Conservation (phyloP, 352 stramenopile species). For the Blastocystis sp. region DNA sequence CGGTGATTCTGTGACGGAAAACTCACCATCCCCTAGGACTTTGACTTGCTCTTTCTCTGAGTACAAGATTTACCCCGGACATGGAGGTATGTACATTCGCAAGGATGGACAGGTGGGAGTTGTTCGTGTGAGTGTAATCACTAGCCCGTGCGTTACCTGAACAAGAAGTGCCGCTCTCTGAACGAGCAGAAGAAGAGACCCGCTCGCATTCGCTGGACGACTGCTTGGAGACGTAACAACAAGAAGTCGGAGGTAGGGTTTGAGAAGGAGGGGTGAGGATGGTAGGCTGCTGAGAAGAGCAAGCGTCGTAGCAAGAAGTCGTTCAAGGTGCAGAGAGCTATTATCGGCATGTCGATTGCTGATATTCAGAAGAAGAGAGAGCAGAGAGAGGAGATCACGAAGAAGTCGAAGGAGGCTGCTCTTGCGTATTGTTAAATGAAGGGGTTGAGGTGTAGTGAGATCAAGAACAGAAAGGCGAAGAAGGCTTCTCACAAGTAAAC, state of each 20-base stretch:
- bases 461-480: constrained; percentile 47
- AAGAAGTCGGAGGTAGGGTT: constrained; percentile 59
- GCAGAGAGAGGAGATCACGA: constrained; percentile 45
- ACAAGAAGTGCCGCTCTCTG: constrained; percentile 89
- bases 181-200: constrained; percentile 97
- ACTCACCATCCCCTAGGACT: constrained; percentile 59
- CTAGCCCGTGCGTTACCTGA: constrained; percentile 81
- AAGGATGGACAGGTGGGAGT: constrained; percentile 75
- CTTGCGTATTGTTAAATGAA: neutral
- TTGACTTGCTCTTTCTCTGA: constrained; percentile 78
- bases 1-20: neutral
- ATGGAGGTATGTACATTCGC: constrained; percentile 94
- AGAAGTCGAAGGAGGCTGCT: constrained; percentile 51
- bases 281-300: constrained; percentile 54
- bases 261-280: neutral
- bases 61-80: constrained; percentile 91
- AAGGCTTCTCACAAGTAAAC: constrained; percentile 41
- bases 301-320: constrained; percentile 53
- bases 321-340: constrained; percentile 28
- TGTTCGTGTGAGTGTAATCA: neutral
- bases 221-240: constrained; percentile 63
- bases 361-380: constrained; percentile 53
- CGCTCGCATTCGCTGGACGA: constrained; percentile 96
- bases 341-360: constrained; percentile 36
- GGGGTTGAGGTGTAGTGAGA: constrained; percentile 7